Conservation (phyloP, 2,329 filamentous ascomycete genomes). For the Cercospora sesami region DNA sequence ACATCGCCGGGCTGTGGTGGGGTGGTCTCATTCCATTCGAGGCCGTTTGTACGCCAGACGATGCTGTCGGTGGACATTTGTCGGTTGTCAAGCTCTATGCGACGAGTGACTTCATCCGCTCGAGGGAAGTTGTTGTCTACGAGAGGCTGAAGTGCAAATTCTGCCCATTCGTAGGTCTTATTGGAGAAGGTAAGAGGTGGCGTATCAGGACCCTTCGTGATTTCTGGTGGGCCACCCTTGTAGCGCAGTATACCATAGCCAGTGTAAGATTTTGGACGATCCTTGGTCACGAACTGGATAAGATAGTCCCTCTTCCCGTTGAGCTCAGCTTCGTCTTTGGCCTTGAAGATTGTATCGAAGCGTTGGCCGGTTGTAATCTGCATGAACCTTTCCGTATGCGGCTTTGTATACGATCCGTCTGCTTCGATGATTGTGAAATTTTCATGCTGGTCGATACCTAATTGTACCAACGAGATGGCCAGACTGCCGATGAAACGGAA, state of each 20-base stretch:
- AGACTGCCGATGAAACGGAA: slow-evolving; percentile 61
- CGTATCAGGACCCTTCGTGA: slow-evolving; percentile 23
- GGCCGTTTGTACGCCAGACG: slow-evolving; percentile 29
- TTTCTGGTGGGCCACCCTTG: slow-evolving; percentile 26
- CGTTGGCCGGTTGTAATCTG: slow-evolving; percentile 61
- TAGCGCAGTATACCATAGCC: slow-evolving; percentile 56
- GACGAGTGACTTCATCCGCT: slow-evolving; percentile 38
- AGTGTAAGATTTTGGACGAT: slow-evolving; percentile 48
- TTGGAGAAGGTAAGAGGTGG: slow-evolving; percentile 39
- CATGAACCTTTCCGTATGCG: slow-evolving; percentile 50
- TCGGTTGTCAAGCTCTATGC: slow-evolving; percentile 37
- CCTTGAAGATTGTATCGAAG: slow-evolving; percentile 58
- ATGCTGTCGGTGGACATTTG: slow-evolving; percentile 22
- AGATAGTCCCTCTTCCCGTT: slow-evolving; percentile 42
- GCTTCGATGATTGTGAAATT: slow-evolving; percentile 61
- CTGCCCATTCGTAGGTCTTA: slow-evolving; percentile 41
- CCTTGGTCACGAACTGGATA: slow-evolving; percentile 54
- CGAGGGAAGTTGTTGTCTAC: slow-evolving; percentile 38
- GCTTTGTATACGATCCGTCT: slow-evolving; percentile 56
- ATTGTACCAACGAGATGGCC: slow-evolving; percentile 55
- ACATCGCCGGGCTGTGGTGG: slow-evolving; percentile 27
- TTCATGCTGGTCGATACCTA: slow-evolving; percentile 59
- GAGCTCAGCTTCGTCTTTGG: slow-evolving; percentile 54
- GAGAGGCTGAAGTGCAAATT: slow-evolving; percentile 43
- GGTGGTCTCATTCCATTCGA: slow-evolving; percentile 30